Evolutionary conservation across 805 yeast genomes (phyloP), one percentile per base, ranked within the genome.

Genomic region (Candida methanosorbosa): DNA sequence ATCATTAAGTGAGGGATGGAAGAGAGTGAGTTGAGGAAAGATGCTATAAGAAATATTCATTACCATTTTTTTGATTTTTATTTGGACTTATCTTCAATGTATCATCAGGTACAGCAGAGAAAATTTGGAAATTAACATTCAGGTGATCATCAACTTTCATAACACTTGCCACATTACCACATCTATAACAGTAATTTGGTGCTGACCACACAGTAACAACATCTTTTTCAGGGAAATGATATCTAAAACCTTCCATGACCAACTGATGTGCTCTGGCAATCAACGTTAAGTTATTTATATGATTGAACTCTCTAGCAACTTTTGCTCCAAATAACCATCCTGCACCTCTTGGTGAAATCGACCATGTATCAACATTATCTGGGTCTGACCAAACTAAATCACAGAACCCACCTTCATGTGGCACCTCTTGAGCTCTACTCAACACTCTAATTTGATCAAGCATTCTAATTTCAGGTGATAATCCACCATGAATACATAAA

Each of bases 131-230:
- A 50, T 83, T 81, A 9, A 97, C 96, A 43, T 77, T 81, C 48
- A 83, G 64, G 45, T 79, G 79, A 43, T 85, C 95, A 49, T 81
- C 94, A 36, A 92, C 83, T 57, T 87, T 85, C 98, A 90, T 90
- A 14, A 90, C 96, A 68, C 94, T 82, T 21, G 98, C 98, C 34
- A 90, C 97, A 54, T 90, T 90, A 39, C 98, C 98, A 64, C 97
- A 90, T 52, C 97, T 70, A 61, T 90, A 90, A 64, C 97, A 88
- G 63, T 88, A 88, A 58, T 88, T 88, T 30, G 97, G 97, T 14
- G 97, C 97, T 9, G 88, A 78, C 97, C 97, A 90, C 25, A 90
- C 97, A 1, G 98, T 90, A 25, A 90, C 98, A 34, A 90, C 97
- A 52, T 85, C 95, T 50, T 87, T 85, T 45, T 90, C 96, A 42